A percentile compares a stretch with the other conserved stretches of the same genome.
These are phyloP conservation scores for Chaetomium cochliodes DNA, from an alignment of 495 filamentous ascomycete genomes.

Conservation along the genomic window DNA sequence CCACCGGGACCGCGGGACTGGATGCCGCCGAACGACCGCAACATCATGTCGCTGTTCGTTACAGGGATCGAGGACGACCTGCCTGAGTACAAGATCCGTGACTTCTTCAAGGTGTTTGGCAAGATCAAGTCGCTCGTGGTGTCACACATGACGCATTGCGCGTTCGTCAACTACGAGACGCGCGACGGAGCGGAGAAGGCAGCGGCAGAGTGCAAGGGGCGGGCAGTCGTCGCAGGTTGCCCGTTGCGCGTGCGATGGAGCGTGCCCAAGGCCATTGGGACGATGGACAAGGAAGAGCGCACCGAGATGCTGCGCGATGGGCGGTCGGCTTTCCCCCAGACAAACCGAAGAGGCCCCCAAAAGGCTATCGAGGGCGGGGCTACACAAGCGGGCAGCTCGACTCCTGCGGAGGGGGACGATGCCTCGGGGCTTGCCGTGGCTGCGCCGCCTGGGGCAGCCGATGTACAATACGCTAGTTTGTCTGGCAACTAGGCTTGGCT, in stretches of 20 bases:
- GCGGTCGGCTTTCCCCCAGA: slow-evolving; percentile 52
- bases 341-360: slow-evolving; percentile 36
- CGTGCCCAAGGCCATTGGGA: slow-evolving; percentile 84
- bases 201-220: slow-evolving; percentile 79
- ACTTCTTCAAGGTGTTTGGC: slow-evolving; percentile 85
- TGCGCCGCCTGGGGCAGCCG: slow-evolving; percentile 77
- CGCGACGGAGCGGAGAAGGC: slow-evolving; percentile 82
- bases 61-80: slow-evolving; percentile 96
- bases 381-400: slow-evolving; percentile 20
- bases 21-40: slow-evolving; percentile 74
- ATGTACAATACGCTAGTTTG: slow-evolving; percentile 81
- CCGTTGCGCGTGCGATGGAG: slow-evolving; percentile 90
- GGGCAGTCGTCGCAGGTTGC: slow-evolving; percentile 78
- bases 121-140: slow-evolving; percentile 86
- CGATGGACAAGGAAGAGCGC: slow-evolving; percentile 78
- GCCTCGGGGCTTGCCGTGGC: slow-evolving; percentile 59
- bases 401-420: slow-evolving; percentile 40
- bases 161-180: slow-evolving; percentile 88
- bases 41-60: slow-evolving; percentile 86
- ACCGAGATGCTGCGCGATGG: slow-evolving; percentile 72
- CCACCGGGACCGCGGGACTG: slow-evolving; percentile 81
- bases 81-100: slow-evolving; percentile 83
- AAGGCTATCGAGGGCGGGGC: slow-evolving; percentile 38
- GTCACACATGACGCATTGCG: slow-evolving; percentile 93
- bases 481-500: slow-evolving; percentile 67